Conservation (phyloP, 2,329 filamentous ascomycete genomes). For the Didymosphaeria variabile region DNA sequence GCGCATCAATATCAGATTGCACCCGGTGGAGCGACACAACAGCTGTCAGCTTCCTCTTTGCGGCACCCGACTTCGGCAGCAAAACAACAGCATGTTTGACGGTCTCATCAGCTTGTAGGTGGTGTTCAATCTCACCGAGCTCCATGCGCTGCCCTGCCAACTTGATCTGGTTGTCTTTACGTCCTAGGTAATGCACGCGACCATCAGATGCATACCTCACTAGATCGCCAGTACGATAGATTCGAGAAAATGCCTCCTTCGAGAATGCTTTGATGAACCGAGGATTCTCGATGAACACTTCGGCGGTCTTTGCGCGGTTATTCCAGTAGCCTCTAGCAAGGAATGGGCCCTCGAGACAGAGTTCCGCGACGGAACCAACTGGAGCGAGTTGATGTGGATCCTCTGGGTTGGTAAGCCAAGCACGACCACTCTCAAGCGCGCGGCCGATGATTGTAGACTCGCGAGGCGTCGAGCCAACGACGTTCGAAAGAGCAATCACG, state of each 20-base stretch:
- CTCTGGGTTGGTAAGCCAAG: slow-evolving; percentile 40
- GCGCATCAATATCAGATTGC: slow-evolving; percentile 20
- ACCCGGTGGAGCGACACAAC: slow-evolving; percentile 52
- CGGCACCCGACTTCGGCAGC: slow-evolving; percentile 52
- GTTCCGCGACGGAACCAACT: slow-evolving; percentile 40
- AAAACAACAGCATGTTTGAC: slow-evolving; percentile 55
- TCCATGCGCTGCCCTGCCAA: slow-evolving; percentile 48
- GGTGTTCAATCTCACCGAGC: slow-evolving; percentile 45
- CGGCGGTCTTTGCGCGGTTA: slow-evolving; percentile 33
- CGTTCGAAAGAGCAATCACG: slow-evolving; percentile 39
- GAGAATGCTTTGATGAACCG: slow-evolving; percentile 32
- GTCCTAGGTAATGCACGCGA: slow-evolving; percentile 39
- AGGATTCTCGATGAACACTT: slow-evolving; percentile 37
- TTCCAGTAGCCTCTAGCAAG: slow-evolving; percentile 45
- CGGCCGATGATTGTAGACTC: slow-evolving; percentile 38
- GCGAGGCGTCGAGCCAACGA: slow-evolving; percentile 29
- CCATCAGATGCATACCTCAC: slow-evolving; percentile 42
- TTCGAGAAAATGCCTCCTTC: slow-evolving; percentile 18
- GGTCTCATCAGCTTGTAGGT: slow-evolving; percentile 34
- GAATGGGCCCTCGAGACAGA: slow-evolving; percentile 43
- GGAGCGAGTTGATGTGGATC: slow-evolving; percentile 41
- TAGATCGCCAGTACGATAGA: slow-evolving; percentile 47
- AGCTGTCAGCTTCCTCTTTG: slow-evolving; percentile 56
- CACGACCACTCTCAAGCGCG: slow-evolving; percentile 31
- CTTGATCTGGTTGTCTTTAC: slow-evolving; percentile 47